These are phyloP conservation scores for Fusarium redolens DNA, from an alignment of 2,329 filamentous ascomycete species.

Conservation along the genomic window DNA sequence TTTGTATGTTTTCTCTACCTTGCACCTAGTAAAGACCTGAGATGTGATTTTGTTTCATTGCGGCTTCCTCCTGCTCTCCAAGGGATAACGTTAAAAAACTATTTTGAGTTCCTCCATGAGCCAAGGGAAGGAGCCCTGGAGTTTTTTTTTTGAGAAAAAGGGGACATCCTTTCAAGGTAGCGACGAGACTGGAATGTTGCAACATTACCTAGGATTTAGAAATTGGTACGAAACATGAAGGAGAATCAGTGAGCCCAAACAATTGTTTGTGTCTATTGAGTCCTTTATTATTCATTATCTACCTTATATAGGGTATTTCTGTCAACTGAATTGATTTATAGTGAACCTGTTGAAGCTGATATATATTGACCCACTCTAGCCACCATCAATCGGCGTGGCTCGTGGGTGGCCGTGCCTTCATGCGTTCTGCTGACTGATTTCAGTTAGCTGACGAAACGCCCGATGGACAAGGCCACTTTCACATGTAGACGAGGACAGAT, in stretches of 20 bases:
- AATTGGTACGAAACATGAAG: slow-evolving; percentile 14
- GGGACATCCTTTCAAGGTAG: neutral
- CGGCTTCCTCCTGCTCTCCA: slow-evolving; percentile 6
- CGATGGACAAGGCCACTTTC: slow-evolving; percentile 46
- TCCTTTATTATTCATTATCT: neutral
- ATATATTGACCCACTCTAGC: slow-evolving; percentile 9
- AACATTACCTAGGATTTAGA: neutral
- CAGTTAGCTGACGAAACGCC: slow-evolving; percentile 44
- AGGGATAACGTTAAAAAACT: neutral
- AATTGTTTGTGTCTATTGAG: neutral
- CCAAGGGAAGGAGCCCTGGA: neutral
- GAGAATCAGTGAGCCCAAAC: neutral
- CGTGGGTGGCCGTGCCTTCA: slow-evolving; percentile 25
- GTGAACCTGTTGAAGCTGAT: neutral
- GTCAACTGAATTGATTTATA: neutral
- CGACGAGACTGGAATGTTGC: neutral
- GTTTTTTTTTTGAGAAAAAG: neutral
- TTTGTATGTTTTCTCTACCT: neutral
- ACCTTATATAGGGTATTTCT: neutral
- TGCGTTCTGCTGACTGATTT: slow-evolving; percentile 34
- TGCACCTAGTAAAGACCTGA: neutral
- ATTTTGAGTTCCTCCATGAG: neutral
- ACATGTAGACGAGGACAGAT: slow-evolving; percentile 42
- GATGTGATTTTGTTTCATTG: neutral
- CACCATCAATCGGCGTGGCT: slow-evolving; percentile 25